Base-by-base conservation (phyloP, 495 filamentous ascomycete species). In the Neurospora sp. region DNA sequence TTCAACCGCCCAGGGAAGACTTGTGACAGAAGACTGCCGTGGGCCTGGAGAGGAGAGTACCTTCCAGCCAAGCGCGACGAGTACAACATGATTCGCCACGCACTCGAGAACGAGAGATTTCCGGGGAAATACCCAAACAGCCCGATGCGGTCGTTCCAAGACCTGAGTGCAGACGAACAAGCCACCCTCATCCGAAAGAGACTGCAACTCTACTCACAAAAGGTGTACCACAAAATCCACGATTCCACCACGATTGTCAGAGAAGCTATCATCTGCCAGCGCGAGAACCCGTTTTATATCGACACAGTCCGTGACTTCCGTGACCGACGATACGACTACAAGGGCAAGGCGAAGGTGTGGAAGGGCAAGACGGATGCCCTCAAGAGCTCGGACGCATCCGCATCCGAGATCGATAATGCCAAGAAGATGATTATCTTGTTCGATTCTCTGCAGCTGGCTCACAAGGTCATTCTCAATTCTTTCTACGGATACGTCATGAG, bases 401-500 rank as follows among this genome's bases (percentile, higher is more conserved):
- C 88, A 9, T 78, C 84, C 22, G 96, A 99, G 77, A 86, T 99
- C 22, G 96, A 98, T 8, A 91, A 93, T 74, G 96, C 93, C 9
- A 98, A 98, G 83, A 99, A 99, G 83, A 98, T 99, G 96, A 94
- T 97, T 70, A 83, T 98, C 61, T 85, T 99, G 4, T 99, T 93
- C 78, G 96, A 99, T 79, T 99, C 96, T 0, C 82, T 99, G 70
- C 96, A 99, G 80, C 85, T 99, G 78, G 96, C 96, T 0, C 96
- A 99, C 83, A 99, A 99, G 79, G 95, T 98, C 84, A 99, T 99
- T 85, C 82, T 99, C 70, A 99, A 99, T 86, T 96, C 92, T 78
- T 99, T 99, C 85, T 99, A 99, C 76, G 96, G 96, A 70, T 99
- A 99, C 79, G 96, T 98, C 75, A 99, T 99, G 96, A 87, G 96